Evolutionary conservation across 805 yeast species (phyloP).

Genomic region (Teunomyces cretensis): DNA sequence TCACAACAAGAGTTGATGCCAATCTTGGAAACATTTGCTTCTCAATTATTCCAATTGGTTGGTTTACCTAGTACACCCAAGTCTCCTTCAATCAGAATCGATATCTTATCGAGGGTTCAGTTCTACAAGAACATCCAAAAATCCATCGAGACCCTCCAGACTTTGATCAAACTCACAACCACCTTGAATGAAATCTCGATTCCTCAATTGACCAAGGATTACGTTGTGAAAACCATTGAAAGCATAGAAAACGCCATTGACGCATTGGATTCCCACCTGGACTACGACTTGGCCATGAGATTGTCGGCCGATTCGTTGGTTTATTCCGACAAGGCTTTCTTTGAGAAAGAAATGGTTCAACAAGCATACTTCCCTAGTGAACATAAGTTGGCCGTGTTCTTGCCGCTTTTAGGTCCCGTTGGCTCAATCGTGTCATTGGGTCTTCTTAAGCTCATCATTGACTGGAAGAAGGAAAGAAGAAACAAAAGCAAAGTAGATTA

Average conservation of each 20-base stretch:
- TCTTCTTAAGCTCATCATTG: constrained; percentile 45
- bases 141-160: constrained; percentile 67
- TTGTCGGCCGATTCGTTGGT: constrained; percentile 56
- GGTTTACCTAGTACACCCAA: constrained; percentile 64
- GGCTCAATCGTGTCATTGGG: constrained; percentile 61
- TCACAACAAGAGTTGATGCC: constrained; percentile 49
- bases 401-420: constrained; percentile 88
- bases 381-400: constrained; percentile 90
- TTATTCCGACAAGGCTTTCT: constrained; percentile 75
- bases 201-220: constrained; percentile 64
- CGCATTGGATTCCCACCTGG: constrained; percentile 20
- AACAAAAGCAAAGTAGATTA: background rate
- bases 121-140: constrained; percentile 57
- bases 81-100: constrained; percentile 63
- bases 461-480: constrained; percentile 25
- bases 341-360: constrained; percentile 92
- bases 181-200: constrained; percentile 79
- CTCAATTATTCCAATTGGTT: constrained; percentile 70
- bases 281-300: constrained; percentile 29
- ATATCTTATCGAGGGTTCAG: constrained; percentile 60
- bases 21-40: constrained; percentile 65
- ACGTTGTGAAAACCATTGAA: constrained; percentile 54
- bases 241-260: constrained; percentile 38
- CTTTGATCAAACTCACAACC: constrained; percentile 66
- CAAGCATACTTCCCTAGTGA: constrained; percentile 95